These are phyloP conservation scores for Populus hybrid DNA, from an alignment of 441 rosid species.

Conservation along the genomic window DNA sequence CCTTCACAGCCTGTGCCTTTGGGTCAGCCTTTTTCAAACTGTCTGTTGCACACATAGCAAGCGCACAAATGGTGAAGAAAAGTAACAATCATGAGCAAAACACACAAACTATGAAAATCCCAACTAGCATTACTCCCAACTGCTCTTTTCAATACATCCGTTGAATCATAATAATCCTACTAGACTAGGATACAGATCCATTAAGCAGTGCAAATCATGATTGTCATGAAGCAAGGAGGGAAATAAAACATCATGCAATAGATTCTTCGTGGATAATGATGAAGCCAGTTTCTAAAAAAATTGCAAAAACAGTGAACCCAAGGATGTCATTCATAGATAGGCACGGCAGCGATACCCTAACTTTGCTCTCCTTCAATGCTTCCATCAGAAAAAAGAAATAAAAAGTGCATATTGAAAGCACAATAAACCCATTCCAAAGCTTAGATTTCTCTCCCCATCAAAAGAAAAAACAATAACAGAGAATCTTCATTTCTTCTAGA, in stretches of 20 bases:
- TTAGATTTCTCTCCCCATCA: too few species aligned
- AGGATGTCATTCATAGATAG: neutral
- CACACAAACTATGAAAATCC: neutral
- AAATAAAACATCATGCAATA: neutral
- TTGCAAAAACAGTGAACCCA: neutral
- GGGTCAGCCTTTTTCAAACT: slow-evolving; percentile 62
- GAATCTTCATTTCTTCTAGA: too few species aligned
- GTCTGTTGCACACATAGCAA: slow-evolving; percentile 16
- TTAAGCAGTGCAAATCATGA: neutral
- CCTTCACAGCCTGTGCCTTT: slow-evolving; percentile 82
- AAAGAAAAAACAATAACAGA: too few species aligned
- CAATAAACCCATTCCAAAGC: too few species aligned
- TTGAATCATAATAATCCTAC: neutral
- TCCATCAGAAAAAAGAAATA: neutral
- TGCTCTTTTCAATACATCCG: neutral
- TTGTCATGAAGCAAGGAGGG: neutral
- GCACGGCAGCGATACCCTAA: neutral
- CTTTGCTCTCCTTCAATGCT: neutral
- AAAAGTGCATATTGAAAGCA: too few species aligned
- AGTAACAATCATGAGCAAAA: neutral
- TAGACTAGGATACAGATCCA: neutral
- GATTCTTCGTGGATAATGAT: neutral
- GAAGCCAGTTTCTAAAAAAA: neutral
- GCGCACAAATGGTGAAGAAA: neutral
- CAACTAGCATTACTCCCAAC: neutral